Conservation (phyloP, 371 early-diverging fungal species). For the Mucor mucedo region DNA sequence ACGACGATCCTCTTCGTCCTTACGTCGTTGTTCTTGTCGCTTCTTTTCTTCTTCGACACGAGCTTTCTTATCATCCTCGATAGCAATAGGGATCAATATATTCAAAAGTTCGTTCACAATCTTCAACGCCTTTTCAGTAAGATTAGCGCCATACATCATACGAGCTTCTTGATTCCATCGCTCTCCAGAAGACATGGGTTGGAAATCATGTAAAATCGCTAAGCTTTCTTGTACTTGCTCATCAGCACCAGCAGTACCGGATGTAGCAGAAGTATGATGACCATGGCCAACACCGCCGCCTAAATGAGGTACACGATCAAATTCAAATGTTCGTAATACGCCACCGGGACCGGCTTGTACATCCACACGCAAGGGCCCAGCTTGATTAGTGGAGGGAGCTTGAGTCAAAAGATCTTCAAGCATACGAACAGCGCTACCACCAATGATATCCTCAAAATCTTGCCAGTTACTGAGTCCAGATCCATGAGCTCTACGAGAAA, state of each 20-base stretch:
- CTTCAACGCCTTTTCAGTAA: conserved; percentile 64
- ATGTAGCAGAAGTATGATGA: not conserved
- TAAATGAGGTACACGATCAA: conserved; percentile 32
- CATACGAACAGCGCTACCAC: conserved; percentile 70
- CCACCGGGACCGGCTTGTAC: conserved; percentile 50
- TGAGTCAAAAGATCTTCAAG: conserved; percentile 68
- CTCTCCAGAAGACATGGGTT: conserved; percentile 76
- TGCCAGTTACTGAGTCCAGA: conserved; percentile 56
- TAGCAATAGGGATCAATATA: conserved; percentile 73
- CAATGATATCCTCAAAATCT: conserved; percentile 74
- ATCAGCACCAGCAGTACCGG: not conserved
- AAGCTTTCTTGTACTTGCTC: conserved; percentile 50
- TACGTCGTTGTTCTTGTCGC: conserved; percentile 45
- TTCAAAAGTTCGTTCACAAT: conserved; percentile 72
- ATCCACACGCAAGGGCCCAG: conserved; percentile 59
- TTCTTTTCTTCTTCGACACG: conserved; percentile 60
- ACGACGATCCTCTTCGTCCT: conserved; percentile 53
- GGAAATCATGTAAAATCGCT: conserved; percentile 69
- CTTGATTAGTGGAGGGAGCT: conserved; percentile 38
- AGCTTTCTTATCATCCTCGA: conserved; percentile 69
- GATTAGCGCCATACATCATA: conserved; percentile 74
- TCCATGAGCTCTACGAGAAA: conserved; percentile 25
- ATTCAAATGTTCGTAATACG: conserved; percentile 48
- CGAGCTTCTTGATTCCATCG: conserved; percentile 91
- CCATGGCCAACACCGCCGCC: not conserved